Evolutionary conservation across 768 basidiomycete species (phyloP).

Genomic region (Boletellus sp.): DNA sequence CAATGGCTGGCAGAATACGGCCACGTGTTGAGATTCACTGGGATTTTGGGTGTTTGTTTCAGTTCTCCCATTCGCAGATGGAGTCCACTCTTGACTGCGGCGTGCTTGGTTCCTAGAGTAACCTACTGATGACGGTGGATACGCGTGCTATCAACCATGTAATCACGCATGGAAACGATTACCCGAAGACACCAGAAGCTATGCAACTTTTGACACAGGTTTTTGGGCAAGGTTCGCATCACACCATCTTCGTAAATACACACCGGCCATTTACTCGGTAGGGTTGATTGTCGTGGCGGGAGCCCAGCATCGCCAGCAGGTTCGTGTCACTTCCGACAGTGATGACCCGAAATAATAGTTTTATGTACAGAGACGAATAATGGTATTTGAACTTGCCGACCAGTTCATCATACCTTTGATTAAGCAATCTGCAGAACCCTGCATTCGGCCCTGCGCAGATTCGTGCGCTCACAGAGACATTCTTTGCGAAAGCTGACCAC

Average conservation of each 20-base stretch:
- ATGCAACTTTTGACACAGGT: background rate
- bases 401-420: no score
- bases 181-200: slow-evolving; percentile 39
- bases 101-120: no score
- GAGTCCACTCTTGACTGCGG: no score
- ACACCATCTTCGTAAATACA: no score
- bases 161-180: slow-evolving; percentile 46
- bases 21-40: background rate
- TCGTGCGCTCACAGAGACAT: background rate
- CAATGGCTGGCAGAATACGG: background rate
- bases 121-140: slow-evolving; percentile 51
- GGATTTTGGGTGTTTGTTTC: background rate
- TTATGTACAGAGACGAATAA: background rate
- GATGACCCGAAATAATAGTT: background rate
- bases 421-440: background rate
- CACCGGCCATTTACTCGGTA: no score
- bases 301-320: background rate
- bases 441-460: background rate
- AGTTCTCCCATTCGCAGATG: no score
- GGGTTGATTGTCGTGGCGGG: background rate
- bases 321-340: background rate
- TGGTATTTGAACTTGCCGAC: background rate
- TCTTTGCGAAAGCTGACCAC: background rate
- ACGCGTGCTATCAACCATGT: slow-evolving; percentile 61
- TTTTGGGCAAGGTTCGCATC: no score